Evolutionary conservation across 169 alveolate species (phyloP), one percentile per base, ranked within the genome.

Genomic region (Plasmodium relictum): DNA sequence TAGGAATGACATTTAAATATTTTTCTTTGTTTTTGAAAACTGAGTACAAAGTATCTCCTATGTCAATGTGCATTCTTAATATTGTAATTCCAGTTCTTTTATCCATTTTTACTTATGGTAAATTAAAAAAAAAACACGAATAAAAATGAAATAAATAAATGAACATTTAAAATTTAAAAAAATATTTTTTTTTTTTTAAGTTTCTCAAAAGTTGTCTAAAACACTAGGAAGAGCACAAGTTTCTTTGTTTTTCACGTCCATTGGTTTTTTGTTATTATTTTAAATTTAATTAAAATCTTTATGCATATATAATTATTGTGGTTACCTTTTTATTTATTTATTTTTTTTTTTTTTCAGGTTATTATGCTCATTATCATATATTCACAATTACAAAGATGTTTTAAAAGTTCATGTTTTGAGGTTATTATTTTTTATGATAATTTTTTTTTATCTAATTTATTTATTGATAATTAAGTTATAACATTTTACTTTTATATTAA

Each of bases 151-250:
- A 18, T 3, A 63, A 3, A 18, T 8, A 62, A 6, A 62, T n/a
- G 26, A 42, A 71, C 50, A 71, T 20, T 24, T n/a, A n/a, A n/a
- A n/a, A n/a, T n/a, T n/a, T n/a, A n/a, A 14, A 48, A 14, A 3
- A 14, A 6, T 41, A 4, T 62, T 62, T 76, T 16, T 59, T 62
- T 24, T 63, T 22, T 42, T 31, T 56, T 16, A 37, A 76, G 89
- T 76, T 22, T 62, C 89, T 14, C 89, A 76, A 50, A 76, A 76
- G 54, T 58, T 76, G 76, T 76, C 89, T 22, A 76, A 76, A 69
- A 62, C 78, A 14, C 63, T 76, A 18, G 89, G 89, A n/a, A 50
- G 89, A 66, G 89, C 89, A 16, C 89, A 76, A 54, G 89, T 76
- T 76, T 76, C 89, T 24, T 62, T 76, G 41, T 76, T 76, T 58